A percentile compares a stretch with the other conserved stretches of the same genome.
These are phyloP conservation scores for Arxiozyma telluris DNA, from an alignment of 1,139 yeast species.

Conservation along the genomic window DNA sequence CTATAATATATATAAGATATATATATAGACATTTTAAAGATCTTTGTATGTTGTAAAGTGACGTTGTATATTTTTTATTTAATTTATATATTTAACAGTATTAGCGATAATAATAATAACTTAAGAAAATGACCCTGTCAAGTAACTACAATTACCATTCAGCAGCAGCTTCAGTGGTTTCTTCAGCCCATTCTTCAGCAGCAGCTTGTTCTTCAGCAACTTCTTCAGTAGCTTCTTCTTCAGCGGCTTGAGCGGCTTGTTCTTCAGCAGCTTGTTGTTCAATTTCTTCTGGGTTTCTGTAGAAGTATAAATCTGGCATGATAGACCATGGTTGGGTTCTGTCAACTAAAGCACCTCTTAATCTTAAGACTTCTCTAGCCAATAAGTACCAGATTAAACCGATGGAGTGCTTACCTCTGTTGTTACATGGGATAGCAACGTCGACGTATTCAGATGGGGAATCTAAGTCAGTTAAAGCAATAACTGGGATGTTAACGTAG, in stretches of 20 bases:
- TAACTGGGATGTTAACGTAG: conserved; percentile 99
- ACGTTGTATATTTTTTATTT: conserved; percentile 2
- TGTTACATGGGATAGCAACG: conserved; percentile 99
- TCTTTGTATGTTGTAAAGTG: conserved; percentile 1
- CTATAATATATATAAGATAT: neutral
- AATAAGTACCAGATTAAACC: conserved; percentile 99
- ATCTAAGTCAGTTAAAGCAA: conserved; percentile 97
- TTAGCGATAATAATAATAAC: neutral
- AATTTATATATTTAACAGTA: conserved; percentile 3
- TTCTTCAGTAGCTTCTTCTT: conserved; percentile 45
- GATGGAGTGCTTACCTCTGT: conserved; percentile 99
- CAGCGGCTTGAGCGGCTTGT: conserved; percentile 50
- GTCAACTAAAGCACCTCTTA: conserved; percentile 96
- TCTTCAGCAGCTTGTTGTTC: conserved; percentile 74
- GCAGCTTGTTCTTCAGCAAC: conserved; percentile 62
- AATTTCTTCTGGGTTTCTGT: conserved; percentile 99
- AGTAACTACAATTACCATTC: conserved; percentile 29
- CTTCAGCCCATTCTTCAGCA: conserved; percentile 71
- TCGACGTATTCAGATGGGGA: conserved; percentile 98
- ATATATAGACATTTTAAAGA: neutral
- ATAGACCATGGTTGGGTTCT: conserved; percentile 97
- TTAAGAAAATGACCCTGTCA: conserved; percentile 3
- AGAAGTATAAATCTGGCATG: conserved; percentile 99
- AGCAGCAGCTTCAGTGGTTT: conserved; percentile 42
- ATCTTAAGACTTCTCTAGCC: conserved; percentile 98